A percentile compares a stretch with the other conserved stretches of the same genome.
phyloP scores from a whole-genome alignment of 768 basidiomycete species.

The Macrocybe gigantea region DNA sequence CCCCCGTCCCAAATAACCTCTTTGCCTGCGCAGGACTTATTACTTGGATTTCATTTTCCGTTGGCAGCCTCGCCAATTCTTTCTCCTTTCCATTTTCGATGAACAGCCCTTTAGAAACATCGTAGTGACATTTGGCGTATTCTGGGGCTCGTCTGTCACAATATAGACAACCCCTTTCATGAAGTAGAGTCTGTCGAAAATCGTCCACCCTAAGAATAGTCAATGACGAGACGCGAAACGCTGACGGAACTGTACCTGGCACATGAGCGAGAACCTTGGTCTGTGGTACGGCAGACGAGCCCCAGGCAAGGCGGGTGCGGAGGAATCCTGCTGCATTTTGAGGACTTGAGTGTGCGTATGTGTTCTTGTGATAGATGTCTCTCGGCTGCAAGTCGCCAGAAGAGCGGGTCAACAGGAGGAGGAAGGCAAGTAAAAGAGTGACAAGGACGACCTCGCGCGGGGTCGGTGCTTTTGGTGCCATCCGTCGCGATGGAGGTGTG shows the following conservation, averaged over 20 bases:
- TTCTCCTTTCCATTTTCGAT: constrained; percentile 56
- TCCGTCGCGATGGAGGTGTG: too few species aligned
- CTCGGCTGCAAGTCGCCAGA: constrained; percentile 6
- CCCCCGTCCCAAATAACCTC: constrained; percentile 64
- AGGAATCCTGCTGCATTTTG: constrained; percentile 12
- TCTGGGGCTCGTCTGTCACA: constrained; percentile 66
- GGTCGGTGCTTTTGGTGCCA: constrained; percentile 29
- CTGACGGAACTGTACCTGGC: constrained; percentile 44
- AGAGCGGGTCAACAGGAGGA: constrained; percentile 37
- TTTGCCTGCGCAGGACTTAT: constrained; percentile 65
- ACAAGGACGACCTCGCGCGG: constrained; percentile 51
- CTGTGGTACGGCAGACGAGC: constrained; percentile 32
- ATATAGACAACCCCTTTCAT: constrained; percentile 79
- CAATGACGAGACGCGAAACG: background rate
- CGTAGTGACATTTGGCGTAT: constrained; percentile 55
- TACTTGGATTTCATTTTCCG: constrained; percentile 73
- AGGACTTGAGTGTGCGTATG: constrained; percentile 3
- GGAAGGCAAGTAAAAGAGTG: constrained; percentile 36
- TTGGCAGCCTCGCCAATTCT: constrained; percentile 58
- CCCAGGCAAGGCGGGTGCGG: constrained; percentile 33
- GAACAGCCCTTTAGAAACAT: constrained; percentile 68
- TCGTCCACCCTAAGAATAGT: constrained; percentile 70
- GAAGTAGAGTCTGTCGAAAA: constrained; percentile 79
- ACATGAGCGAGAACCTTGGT: constrained; percentile 73
- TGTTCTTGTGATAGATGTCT: constrained; percentile 5